phyloP scores from a whole-genome alignment of 2,329 filamentous ascomycete species.

The Cryphonectria japonica region DNA sequence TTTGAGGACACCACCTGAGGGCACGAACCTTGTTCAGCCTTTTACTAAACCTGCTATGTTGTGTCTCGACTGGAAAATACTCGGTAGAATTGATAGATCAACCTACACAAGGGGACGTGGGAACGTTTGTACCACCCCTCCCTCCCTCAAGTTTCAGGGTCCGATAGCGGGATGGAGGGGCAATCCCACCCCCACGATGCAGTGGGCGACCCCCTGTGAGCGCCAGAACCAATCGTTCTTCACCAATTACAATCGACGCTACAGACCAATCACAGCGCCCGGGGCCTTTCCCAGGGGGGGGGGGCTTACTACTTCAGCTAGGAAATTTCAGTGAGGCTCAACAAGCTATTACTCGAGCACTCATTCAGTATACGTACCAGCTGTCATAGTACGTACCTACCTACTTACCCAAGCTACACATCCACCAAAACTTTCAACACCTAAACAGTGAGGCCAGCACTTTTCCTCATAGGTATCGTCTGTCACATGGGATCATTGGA shows the following conservation, averaged over 20 bases:
- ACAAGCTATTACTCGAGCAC: neutral
- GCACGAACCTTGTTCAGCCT: neutral
- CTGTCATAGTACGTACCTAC: neutral
- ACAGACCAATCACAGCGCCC: slow-evolving; percentile 8
- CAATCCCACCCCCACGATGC: slow-evolving; percentile 15
- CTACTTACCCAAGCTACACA: neutral
- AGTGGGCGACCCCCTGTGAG: neutral
- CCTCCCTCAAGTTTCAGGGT: neutral
- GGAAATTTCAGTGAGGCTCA: neutral
- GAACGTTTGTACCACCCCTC: neutral
- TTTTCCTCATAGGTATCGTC: neutral
- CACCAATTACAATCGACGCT: slow-evolving; percentile 2
- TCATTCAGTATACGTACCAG: neutral
- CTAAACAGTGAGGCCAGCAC: too few relatives aligned
- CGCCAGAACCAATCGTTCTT: slow-evolving; percentile 10
- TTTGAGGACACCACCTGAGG: neutral
- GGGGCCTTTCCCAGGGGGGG: neutral
- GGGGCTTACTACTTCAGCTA: neutral
- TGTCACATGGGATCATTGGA: neutral
- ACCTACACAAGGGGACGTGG: neutral
- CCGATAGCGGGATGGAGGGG: slow-evolving; percentile 30
- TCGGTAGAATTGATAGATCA: neutral
- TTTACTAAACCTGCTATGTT: neutral
- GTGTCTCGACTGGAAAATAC: neutral
- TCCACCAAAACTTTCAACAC: too few relatives aligned